Conservation (phyloP, 257 asterid species). For the Parsonsia alboflavescens region DNA sequence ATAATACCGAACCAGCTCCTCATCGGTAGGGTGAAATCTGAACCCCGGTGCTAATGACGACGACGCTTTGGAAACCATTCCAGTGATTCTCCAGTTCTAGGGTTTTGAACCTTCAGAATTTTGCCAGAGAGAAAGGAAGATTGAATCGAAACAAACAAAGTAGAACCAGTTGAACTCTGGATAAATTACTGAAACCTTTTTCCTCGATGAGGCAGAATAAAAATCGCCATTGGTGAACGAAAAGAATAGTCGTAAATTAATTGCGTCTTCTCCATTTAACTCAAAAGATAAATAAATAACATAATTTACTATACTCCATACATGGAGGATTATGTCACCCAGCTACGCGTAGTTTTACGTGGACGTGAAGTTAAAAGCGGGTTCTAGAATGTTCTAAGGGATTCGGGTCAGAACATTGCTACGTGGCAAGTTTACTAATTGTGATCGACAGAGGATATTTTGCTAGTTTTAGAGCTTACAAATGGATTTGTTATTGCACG, state of each 20-base stretch:
- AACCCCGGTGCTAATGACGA: constrained; percentile 75
- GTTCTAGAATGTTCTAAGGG: constrained; percentile 18
- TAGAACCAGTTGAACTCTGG: background rate
- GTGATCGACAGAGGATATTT: background rate
- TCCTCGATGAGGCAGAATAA: too few species aligned
- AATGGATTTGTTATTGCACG: background rate
- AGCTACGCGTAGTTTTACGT: too few species aligned
- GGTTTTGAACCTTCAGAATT: background rate
- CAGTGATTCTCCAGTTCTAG: background rate
- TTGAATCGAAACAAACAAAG: background rate
- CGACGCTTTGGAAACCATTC: constrained; percentile 24
- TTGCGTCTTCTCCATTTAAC: background rate
- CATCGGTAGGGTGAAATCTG: constrained; percentile 96
- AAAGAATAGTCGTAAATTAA: background rate
- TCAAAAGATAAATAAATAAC: too few species aligned
- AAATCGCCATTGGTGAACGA: background rate
- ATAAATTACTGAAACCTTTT: background rate
- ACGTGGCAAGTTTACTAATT: background rate
- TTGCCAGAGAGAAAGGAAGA: background rate
- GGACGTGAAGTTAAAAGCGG: background rate
- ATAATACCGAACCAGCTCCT: constrained; percentile 83
- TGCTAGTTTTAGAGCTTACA: background rate
- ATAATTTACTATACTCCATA: too few species aligned
- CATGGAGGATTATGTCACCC: too few species aligned
- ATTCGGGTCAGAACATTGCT: background rate